phyloP scores from a whole-genome alignment of 768 basidiomycete genomes.

The Mycena rebaudengoi region DNA sequence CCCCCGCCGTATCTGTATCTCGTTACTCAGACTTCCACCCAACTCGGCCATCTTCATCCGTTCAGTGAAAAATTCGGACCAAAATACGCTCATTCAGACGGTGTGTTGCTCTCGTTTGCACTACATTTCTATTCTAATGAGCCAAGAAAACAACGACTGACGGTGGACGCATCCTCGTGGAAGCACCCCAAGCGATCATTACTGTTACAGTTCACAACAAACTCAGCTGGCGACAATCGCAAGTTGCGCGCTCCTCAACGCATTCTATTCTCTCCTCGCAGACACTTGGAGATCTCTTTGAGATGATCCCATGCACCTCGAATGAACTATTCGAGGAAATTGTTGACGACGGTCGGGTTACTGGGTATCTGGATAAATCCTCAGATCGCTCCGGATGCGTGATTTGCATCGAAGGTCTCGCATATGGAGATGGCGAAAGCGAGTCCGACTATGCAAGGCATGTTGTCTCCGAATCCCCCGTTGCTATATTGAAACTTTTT shows the following conservation, averaged over 20 bases:
- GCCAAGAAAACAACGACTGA: conserved; percentile 37
- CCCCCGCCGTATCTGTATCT: conserved; percentile 1
- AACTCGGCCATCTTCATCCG: conserved; percentile 71
- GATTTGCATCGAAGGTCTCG: conserved; percentile 67
- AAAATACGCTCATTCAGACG: conserved; percentile 59
- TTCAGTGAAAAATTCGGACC: conserved; percentile 69
- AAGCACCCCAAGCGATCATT: conserved; percentile 55
- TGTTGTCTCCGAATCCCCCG: neutral
- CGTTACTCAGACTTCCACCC: conserved; percentile 51
- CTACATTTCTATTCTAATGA: neutral
- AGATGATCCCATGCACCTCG: conserved; percentile 68
- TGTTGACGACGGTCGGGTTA: conserved; percentile 39
- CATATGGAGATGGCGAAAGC: conserved; percentile 62
- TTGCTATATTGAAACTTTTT: neutral
- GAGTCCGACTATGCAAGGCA: conserved; percentile 67
- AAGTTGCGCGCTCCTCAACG: conserved; percentile 69
- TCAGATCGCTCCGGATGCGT: conserved; percentile 48
- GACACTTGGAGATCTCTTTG: conserved; percentile 69
- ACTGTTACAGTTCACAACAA: conserved; percentile 69
- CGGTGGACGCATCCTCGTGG: conserved; percentile 27
- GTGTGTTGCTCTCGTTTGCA: conserved; percentile 36
- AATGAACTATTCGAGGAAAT: conserved; percentile 59
- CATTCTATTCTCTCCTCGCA: conserved; percentile 78
- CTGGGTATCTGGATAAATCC: conserved; percentile 38
- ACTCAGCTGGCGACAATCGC: conserved; percentile 67